phyloP scores from a whole-genome alignment of 2,329 filamentous ascomycete species.

The Paradendryphiella salina region DNA sequence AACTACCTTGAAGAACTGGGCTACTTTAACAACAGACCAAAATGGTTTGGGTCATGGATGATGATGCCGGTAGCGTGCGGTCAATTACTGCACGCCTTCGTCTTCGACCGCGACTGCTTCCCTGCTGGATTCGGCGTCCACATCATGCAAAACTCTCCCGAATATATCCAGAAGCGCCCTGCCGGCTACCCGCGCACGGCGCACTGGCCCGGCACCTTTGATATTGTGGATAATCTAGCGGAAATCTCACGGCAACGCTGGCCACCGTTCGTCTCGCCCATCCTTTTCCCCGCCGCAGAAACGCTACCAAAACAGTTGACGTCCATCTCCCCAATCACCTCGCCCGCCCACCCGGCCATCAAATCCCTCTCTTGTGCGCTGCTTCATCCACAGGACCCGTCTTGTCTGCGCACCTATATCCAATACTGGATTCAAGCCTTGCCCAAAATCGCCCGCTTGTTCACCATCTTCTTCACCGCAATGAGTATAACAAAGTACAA shows the following conservation, averaged over 20 bases:
- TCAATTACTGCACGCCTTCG: conserved; percentile 56
- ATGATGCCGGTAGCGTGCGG: conserved; percentile 56
- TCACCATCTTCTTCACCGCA: conserved; percentile 72
- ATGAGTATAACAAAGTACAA: conserved; percentile 71
- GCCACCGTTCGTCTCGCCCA: conserved; percentile 86
- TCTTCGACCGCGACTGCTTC: conserved; percentile 58
- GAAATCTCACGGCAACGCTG: conserved; percentile 80
- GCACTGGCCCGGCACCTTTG: conserved; percentile 73
- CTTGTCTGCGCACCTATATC: conserved; percentile 82
- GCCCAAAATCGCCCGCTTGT: conserved; percentile 75
- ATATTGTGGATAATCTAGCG: conserved; percentile 79
- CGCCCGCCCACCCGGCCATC: conserved; percentile 84
- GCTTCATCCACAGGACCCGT: conserved; percentile 84
- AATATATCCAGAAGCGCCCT: conserved; percentile 77
- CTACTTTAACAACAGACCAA: conserved; percentile 68
- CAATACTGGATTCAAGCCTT: conserved; percentile 86
- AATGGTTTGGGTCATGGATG: conserved; percentile 60
- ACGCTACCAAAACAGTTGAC: conserved; percentile 68
- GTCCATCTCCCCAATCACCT: conserved; percentile 74
- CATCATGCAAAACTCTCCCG: conserved; percentile 69
- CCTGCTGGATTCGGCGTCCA: conserved; percentile 64
- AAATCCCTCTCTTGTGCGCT: conserved; percentile 84
- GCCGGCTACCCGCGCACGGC: conserved; percentile 66
- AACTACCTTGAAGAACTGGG: conserved; percentile 76
- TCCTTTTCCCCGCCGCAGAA: conserved; percentile 72